phyloP scores from a whole-genome alignment of 148 eudicot species.

The Rhododendron griersonianum region DNA sequence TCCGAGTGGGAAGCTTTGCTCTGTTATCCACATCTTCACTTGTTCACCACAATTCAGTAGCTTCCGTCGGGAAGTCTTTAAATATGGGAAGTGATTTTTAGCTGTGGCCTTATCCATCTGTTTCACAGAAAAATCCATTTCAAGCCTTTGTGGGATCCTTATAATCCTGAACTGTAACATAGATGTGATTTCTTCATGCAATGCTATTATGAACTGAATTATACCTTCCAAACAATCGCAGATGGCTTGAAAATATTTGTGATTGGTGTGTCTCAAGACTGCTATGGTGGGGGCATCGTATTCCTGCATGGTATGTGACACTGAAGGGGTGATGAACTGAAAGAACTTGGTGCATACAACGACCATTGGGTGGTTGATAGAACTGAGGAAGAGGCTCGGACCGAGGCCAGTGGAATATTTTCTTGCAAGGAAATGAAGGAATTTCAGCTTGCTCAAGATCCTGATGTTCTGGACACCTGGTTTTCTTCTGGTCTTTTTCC shows the following conservation, averaged over 20 bases:
- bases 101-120: background rate
- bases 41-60: too few relatives aligned
- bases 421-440: slow-evolving; percentile 35
- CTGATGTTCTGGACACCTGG: slow-evolving; percentile 95
- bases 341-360: slow-evolving; percentile 72
- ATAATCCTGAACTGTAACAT: background rate
- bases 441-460: slow-evolving; percentile 75
- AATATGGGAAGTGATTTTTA: background rate
- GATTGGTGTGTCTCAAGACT: slow-evolving; percentile 98
- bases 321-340: slow-evolving; percentile 70
- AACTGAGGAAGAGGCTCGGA: slow-evolving; percentile 65
- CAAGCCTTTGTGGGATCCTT: background rate
- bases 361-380: slow-evolving; percentile 92
- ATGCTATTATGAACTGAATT: slow-evolving; percentile 7
- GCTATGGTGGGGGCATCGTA: slow-evolving; percentile 98
- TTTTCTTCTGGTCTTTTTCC: slow-evolving; percentile 96
- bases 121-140: background rate
- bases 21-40: background rate
- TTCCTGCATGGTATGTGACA: slow-evolving; percentile 94
- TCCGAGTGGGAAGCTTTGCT: background rate
- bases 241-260: slow-evolving; percentile 96
- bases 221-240: slow-evolving; percentile 18
- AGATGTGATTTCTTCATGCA: background rate
- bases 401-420: slow-evolving; percentile 50
- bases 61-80: background rate